Percentiles rank a stretch among this genome's conserved stretches.
Conservation (phyloP, 1,284 basidiomycete genomes). For the Cerioporus squamosus region DNA sequence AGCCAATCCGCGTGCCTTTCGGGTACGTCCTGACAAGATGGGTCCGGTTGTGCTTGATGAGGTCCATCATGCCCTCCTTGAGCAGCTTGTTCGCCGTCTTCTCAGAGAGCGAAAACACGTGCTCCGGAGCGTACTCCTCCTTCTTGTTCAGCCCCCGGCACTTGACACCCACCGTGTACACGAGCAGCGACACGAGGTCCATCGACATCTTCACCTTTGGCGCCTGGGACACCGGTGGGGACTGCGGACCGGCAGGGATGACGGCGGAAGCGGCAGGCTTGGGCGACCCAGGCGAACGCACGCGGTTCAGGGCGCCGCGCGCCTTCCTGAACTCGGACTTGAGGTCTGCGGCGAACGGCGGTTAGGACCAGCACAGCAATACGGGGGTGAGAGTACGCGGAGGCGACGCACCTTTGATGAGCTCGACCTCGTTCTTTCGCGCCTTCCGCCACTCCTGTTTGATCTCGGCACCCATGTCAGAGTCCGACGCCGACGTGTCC, state of each 20-base stretch:
- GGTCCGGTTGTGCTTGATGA: slow-evolving; percentile 88
- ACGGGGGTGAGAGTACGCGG: not conserved
- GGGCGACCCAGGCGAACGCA: slow-evolving; percentile 29
- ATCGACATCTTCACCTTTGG: slow-evolving; percentile 73
- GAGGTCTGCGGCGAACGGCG: slow-evolving; percentile 24
- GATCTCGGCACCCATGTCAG: slow-evolving; percentile 33
- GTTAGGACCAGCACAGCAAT: not conserved
- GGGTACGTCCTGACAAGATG: slow-evolving; percentile 94
- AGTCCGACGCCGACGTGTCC: slow-evolving; percentile 50
- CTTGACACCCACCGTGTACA: slow-evolving; percentile 97
- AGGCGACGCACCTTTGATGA: slow-evolving; percentile 33
- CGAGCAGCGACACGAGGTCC: slow-evolving; percentile 76
- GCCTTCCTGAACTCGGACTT: slow-evolving; percentile 43
- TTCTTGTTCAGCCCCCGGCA: slow-evolving; percentile 93
- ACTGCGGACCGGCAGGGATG: slow-evolving; percentile 5
- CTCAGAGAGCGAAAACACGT: slow-evolving; percentile 95
- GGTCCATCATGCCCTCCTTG: slow-evolving; percentile 63
- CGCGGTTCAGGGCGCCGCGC: slow-evolving; percentile 42
- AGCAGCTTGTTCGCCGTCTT: slow-evolving; percentile 74
- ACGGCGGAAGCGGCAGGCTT: not conserved
- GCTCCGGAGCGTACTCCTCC: slow-evolving; percentile 84
- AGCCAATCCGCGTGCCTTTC: slow-evolving; percentile 80
- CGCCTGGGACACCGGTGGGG: slow-evolving; percentile 14
- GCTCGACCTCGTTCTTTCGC: slow-evolving; percentile 33
- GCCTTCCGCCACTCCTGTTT: slow-evolving; percentile 39